Evolutionary conservation across 2,329 filamentous ascomycete genomes (phyloP).

Genomic region (Cladosporium sp.): DNA sequence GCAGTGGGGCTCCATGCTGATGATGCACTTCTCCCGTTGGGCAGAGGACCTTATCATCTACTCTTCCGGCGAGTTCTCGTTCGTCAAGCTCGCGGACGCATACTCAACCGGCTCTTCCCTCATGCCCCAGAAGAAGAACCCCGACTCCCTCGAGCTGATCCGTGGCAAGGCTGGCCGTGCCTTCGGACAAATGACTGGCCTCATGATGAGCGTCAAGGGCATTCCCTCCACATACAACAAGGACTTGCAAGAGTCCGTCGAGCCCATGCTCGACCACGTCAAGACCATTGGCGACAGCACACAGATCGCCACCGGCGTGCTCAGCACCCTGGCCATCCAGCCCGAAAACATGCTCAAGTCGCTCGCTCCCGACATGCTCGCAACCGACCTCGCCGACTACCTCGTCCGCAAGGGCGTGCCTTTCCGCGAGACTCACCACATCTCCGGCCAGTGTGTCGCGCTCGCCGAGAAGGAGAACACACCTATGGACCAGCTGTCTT

Average conservation of each 20-base stretch:
- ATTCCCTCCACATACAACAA: constrained; percentile 87
- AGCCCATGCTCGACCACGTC: constrained; percentile 82
- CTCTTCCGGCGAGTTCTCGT: constrained; percentile 73
- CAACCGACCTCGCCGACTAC: constrained; percentile 68
- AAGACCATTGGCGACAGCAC: constrained; percentile 81
- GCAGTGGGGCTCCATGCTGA: constrained; percentile 77
- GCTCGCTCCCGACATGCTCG: constrained; percentile 81
- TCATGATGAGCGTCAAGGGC: constrained; percentile 76
- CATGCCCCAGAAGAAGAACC: constrained; percentile 87
- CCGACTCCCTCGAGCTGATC: constrained; percentile 72
- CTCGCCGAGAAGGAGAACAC: constrained; percentile 66
- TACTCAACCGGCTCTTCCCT: constrained; percentile 76
- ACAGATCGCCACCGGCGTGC: constrained; percentile 78
- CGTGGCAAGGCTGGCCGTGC: constrained; percentile 75
- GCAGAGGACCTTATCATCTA: constrained; percentile 87
- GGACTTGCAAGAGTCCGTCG: constrained; percentile 83
- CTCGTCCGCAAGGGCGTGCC: constrained; percentile 68
- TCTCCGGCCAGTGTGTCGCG: constrained; percentile 72
- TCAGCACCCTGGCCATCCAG: constrained; percentile 69
- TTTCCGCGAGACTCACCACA: constrained; percentile 80
- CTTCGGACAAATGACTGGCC: constrained; percentile 78
- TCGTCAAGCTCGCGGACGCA: constrained; percentile 73
- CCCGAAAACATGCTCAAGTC: constrained; percentile 78
- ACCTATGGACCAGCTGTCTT: constrained; percentile 69
- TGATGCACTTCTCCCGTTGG: constrained; percentile 78